Evolutionary conservation across 129 eudicot genomes (phyloP).

Genomic region (Calendula officinalis): DNA sequence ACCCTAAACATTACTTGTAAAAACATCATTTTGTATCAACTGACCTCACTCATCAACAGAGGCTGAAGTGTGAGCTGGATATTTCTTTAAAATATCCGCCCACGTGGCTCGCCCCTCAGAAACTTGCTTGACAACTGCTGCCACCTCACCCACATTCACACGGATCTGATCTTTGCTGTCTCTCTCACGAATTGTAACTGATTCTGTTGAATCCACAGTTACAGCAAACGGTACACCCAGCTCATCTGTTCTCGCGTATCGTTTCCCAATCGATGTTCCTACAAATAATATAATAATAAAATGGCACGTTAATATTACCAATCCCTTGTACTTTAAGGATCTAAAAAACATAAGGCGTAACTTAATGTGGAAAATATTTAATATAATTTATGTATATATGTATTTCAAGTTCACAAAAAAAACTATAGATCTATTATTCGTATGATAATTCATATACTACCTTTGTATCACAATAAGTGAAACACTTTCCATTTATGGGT

Average conservation of each 20-base stretch:
- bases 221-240: slow-evolving; percentile 73
- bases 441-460: no score
- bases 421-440: no score
- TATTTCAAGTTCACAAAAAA: no score
- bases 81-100: slow-evolving; percentile 43
- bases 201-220: slow-evolving; percentile 57
- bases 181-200: slow-evolving; percentile 64
- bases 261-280: slow-evolving; percentile 81
- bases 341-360: no score
- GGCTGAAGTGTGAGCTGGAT: slow-evolving; percentile 43
- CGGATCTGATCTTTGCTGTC: slow-evolving; percentile 69
- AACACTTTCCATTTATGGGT: no score
- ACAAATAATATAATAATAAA: slow-evolving; percentile 1
- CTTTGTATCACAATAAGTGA: no score
- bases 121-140: slow-evolving; percentile 54
- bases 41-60: slow-evolving; percentile 41
- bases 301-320: background rate
- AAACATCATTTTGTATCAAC: no score
- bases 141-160: slow-evolving; percentile 58
- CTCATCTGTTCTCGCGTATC: slow-evolving; percentile 74
- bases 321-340: no score
- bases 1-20: no score
- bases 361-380: no score
- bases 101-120: slow-evolving; percentile 57
- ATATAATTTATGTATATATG: no score